Evolutionary conservation across 176 grass and related monocot species (phyloP).

Genomic region (Puccinellia tenuiflora): DNA sequence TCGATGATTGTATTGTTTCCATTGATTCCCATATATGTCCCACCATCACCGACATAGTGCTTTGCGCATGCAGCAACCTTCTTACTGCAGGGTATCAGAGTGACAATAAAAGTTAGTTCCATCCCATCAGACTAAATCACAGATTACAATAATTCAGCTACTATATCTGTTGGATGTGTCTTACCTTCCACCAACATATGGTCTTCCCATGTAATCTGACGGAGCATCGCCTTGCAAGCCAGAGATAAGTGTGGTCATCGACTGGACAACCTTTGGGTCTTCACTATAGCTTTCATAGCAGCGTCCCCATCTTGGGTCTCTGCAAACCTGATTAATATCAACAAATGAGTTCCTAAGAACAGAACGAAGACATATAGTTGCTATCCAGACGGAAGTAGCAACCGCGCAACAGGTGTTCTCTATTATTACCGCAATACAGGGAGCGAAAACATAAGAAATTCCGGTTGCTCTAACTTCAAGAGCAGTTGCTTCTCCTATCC

Average conservation of each 20-base stretch:
- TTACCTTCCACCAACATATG: slow-evolving; percentile 65
- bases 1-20: slow-evolving; percentile 66
- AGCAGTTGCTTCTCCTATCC: slow-evolving; percentile 70
- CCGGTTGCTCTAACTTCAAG: slow-evolving; percentile 80
- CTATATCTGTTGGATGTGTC: background rate
- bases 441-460: slow-evolving; percentile 73
- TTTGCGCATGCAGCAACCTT: slow-evolving; percentile 71
- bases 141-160: background rate
- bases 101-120: background rate
- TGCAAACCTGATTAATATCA: slow-evolving; percentile 50
- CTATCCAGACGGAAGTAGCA: background rate
- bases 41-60: slow-evolving; percentile 75
- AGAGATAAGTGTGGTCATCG: slow-evolving; percentile 56
- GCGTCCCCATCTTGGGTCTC: slow-evolving; percentile 89
- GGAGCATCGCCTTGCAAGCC: slow-evolving; percentile 66
- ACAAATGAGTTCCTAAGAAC: background rate
- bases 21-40: slow-evolving; percentile 59
- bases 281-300: slow-evolving; percentile 84
- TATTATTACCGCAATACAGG: slow-evolving; percentile 67
- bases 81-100: slow-evolving; percentile 31
- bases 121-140: background rate
- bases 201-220: slow-evolving; percentile 26
- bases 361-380: background rate
- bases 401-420: background rate
- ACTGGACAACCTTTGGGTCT: slow-evolving; percentile 62